Conservation (phyloP, 345 rosid species). For the Eucalyptus sideroxylon region DNA sequence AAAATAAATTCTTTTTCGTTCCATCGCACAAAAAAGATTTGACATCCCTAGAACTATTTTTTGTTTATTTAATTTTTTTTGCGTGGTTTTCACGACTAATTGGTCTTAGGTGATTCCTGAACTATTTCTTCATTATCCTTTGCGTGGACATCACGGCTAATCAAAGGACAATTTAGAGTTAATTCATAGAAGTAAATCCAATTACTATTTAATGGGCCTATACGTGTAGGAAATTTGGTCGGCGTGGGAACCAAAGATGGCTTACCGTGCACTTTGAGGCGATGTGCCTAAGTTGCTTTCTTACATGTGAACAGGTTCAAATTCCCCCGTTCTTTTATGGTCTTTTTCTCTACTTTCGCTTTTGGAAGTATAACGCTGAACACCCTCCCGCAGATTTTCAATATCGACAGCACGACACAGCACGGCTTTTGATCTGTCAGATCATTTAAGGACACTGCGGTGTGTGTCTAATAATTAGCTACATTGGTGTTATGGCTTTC, state of each 20-base stretch:
- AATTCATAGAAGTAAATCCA: background rate
- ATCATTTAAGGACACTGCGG: no score
- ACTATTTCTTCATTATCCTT: background rate
- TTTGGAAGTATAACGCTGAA: no score
- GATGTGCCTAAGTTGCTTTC: background rate
- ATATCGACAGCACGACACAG: accelerated
- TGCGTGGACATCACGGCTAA: background rate
- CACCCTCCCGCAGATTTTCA: accelerated
- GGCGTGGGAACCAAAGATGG: background rate
- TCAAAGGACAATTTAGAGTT: background rate
- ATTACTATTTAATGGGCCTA: background rate
- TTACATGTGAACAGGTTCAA: background rate
- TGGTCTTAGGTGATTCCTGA: background rate
- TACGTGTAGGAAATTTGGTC: background rate
- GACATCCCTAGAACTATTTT: no score
- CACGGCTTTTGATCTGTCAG: accelerated
- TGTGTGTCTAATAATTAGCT: no score
- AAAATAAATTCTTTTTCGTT: no score
- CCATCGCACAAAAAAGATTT: no score
- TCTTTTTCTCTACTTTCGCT: no score
- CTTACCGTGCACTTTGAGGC: background rate
- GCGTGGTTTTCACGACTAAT: background rate
- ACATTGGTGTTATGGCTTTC: no score
- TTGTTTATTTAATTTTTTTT: accelerated
- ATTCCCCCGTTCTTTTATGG: no score